These are phyloP conservation scores for Digitaria exilis DNA, from an alignment of 202 grass and related monocot species.

Conservation along the genomic window DNA sequence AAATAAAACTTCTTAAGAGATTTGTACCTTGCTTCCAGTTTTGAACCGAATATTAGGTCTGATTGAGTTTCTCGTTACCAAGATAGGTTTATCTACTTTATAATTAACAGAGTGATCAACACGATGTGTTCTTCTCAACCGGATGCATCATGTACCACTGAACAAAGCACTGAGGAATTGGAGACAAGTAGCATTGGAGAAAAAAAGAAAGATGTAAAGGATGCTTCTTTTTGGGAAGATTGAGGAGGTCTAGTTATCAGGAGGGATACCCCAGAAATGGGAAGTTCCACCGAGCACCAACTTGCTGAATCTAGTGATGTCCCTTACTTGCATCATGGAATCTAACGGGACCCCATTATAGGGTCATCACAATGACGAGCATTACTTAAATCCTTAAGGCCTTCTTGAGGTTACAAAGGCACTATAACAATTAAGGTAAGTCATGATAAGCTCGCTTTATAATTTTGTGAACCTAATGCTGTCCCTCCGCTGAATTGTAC, in stretches of 20 bases:
- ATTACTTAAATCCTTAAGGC: conserved; percentile 48
- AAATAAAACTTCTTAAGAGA: background rate
- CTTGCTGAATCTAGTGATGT: conserved; percentile 63
- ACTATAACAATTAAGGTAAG: background rate
- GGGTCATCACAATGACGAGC: conserved; percentile 36
- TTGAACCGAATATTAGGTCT: background rate
- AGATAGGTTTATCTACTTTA: background rate
- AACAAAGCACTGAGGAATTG: conserved; percentile 15
- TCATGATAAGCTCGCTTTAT: conserved; percentile 19
- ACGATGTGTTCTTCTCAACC: background rate
- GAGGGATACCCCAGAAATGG: conserved; percentile 59
- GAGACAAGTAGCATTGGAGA: conserved; percentile 10
- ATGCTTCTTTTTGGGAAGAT: conserved; percentile 41
- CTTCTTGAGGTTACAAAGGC: conserved; percentile 29
- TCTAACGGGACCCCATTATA: conserved; percentile 55
- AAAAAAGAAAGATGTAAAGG: conserved; percentile 28
- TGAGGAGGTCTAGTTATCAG: conserved; percentile 50
- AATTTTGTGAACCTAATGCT: conserved; percentile 2
- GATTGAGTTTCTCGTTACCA: background rate
- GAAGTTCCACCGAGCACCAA: conserved; percentile 51
- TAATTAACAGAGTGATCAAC: background rate
- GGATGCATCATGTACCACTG: background rate
- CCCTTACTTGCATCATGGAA: conserved; percentile 69
- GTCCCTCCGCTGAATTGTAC: background rate
- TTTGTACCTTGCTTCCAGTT: background rate